Evolutionary conservation across 2,329 filamentous ascomycete genomes (phyloP), one percentile per base, ranked within the genome.

Genomic region (Diaporthe ampelina): DNA sequence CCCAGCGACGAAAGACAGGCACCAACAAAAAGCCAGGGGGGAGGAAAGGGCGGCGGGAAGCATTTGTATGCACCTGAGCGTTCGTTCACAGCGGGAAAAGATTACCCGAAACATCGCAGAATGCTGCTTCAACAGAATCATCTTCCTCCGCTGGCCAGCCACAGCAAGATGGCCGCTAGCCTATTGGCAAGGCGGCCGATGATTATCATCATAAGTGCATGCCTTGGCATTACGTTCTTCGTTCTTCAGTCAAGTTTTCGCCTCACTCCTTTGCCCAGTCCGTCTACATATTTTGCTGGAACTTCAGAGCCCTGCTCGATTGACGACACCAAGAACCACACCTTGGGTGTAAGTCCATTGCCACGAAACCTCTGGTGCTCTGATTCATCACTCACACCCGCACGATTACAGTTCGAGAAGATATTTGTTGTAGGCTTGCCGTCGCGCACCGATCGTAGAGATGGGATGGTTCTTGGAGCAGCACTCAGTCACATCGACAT

Each of bases 351-450:
- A 1, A 59, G 69, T 32, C 26, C 1, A 48, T 21, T 17, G 32
- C 9, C 40, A 10, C 32, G 29, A 8, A 10, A 35, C 24, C 3
- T 29, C 15, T 0, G 6, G 21, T n/a, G 10, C 19, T 45, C 15
- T 29, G 13, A 58, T 32, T 15, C 10, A 32, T 43, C 52, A 17
- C 37, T 70, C 52, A 70, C 17, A 57, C n/a, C 32, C 32, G 43
- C 7, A 21, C 11, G 15, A 4, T 40, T 32, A 19, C 32, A 89
- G 88, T 90, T 90, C 76, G 81, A 87, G 45, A 83, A 87, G 70
- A 86, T 90, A 21, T 84, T 89, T 75, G 87, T 88, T 29, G 84
- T 90, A 59, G 88, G 87, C 63, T 82, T 90, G 8, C 85, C 87
- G 0, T 82, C 82, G 17, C 81, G 88, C 5, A 86, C 84, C 24